Conservation (phyloP, 768 basidiomycete species). For the Leccinum subgranulosum region DNA sequence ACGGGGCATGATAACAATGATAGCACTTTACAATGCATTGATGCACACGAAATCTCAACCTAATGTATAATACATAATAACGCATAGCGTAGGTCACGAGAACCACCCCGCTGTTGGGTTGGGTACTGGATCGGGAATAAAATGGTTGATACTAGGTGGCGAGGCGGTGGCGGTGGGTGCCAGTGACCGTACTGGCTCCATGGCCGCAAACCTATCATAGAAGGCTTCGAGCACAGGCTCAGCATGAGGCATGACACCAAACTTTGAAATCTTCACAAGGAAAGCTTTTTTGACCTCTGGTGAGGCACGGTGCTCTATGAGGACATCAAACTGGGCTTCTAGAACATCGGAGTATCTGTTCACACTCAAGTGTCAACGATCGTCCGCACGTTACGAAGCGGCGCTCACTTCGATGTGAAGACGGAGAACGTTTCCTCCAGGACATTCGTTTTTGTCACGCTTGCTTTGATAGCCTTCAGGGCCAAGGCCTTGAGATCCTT, state of each 20-base stretch:
- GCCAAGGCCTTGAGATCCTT: slow-evolving; percentile 16
- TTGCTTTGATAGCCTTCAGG: slow-evolving; percentile 16
- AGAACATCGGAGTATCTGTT: slow-evolving; percentile 19
- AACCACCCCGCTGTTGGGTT: too few relatives aligned
- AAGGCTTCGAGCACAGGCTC: slow-evolving; percentile 13
- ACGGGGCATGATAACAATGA: slow-evolving; percentile 37
- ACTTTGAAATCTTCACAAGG: slow-evolving; percentile 6
- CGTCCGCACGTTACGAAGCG: not conserved
- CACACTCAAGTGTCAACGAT: not conserved
- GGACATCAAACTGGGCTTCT: slow-evolving; percentile 14
- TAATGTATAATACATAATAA: not conserved
- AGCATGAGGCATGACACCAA: slow-evolving; percentile 6
- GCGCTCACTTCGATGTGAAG: slow-evolving; percentile 23
- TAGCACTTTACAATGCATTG: too few relatives aligned
- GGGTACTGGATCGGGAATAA: too few relatives aligned
- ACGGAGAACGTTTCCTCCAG: slow-evolving; percentile 26
- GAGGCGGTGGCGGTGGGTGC: too few relatives aligned
- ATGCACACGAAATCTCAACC: too few relatives aligned
- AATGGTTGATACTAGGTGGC: too few relatives aligned
- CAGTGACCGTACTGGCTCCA: too few relatives aligned
- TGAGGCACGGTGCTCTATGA: slow-evolving; percentile 4
- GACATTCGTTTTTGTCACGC: slow-evolving; percentile 17
- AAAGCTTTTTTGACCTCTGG: slow-evolving; percentile 14
- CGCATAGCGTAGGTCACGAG: not conserved
- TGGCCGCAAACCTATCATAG: slow-evolving; percentile 9